Percentiles rank a stretch among this genome's conserved stretches.
Evolutionary conservation across 2,329 filamentous ascomycete species (phyloP).

Genomic region (Waltergamsia citrina): DNA sequence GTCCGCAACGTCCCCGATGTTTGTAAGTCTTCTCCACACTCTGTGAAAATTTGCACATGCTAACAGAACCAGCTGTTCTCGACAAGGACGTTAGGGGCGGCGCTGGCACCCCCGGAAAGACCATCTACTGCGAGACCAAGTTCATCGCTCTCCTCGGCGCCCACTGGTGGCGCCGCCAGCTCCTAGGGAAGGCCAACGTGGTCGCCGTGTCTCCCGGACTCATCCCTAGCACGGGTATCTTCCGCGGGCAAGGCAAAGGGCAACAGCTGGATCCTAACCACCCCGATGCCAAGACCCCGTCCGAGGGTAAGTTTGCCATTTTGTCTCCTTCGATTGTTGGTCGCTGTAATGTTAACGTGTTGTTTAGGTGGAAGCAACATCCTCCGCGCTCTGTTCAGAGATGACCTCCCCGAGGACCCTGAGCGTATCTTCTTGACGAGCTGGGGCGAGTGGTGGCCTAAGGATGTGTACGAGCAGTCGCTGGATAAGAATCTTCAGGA

Average conservation of each 20-base stretch:
- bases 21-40: neutral
- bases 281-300: constrained; percentile 36
- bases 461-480: constrained; percentile 26
- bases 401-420: constrained; percentile 38
- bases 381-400: constrained; percentile 29
- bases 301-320: constrained; percentile 27
- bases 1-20: constrained; percentile 27
- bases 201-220: constrained; percentile 45
- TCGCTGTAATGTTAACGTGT: neutral
- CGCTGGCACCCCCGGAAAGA: constrained; percentile 18
- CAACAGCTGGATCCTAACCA: constrained; percentile 18
- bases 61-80: constrained; percentile 19
- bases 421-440: constrained; percentile 44
- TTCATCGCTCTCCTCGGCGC: constrained; percentile 40
- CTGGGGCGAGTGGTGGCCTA: constrained; percentile 48
- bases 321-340: neutral
- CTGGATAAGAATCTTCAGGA: constrained; percentile 38
- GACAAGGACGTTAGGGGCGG: constrained; percentile 27
- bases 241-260: constrained; percentile 16
- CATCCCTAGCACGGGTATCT: constrained; percentile 36
- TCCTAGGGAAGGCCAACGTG: constrained; percentile 31
- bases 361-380: constrained; percentile 33
- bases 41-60: constrained; percentile 19
- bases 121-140: constrained; percentile 34
- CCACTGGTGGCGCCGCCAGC: constrained; percentile 46